These are phyloP conservation scores for Stephania japonica DNA, from an alignment of 164 flowering plant species.

Conservation along the genomic window DNA sequence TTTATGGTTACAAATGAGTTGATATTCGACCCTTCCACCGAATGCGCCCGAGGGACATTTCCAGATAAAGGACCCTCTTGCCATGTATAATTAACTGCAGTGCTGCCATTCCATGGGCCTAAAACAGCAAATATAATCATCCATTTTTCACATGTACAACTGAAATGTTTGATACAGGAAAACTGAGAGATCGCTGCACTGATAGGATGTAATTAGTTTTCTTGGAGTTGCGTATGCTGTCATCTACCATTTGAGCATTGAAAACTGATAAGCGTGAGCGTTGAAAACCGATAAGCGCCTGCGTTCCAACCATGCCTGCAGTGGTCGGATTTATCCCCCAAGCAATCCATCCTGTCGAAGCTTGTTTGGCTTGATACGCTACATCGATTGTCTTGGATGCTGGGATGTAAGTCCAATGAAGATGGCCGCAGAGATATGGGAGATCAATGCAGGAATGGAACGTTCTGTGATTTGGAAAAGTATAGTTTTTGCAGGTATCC, in stretches of 20 bases:
- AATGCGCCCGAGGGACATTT: slow-evolving; percentile 29
- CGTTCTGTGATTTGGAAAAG: slow-evolving; percentile 24
- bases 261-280: no score
- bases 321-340: slow-evolving; percentile 42
- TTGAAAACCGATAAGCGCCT: slow-evolving; percentile 34
- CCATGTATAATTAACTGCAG: slow-evolving; percentile 30
- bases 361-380: slow-evolving; percentile 44
- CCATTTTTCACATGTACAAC: slow-evolving; percentile 30
- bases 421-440: slow-evolving; percentile 34
- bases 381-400: slow-evolving; percentile 22
- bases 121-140: slow-evolving; percentile 34
- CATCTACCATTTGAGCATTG: slow-evolving; percentile 25
- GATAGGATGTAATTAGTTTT: slow-evolving; percentile 29
- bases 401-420: slow-evolving; percentile 43
- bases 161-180: slow-evolving; percentile 28
- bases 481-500: slow-evolving; percentile 33
- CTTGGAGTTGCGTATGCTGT: slow-evolving; percentile 28
- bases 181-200: slow-evolving; percentile 30
- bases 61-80: slow-evolving; percentile 27
- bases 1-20: slow-evolving; percentile 25
- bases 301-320: slow-evolving; percentile 37
- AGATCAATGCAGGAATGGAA: slow-evolving; percentile 42
- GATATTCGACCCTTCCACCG: slow-evolving; percentile 20
- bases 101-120: slow-evolving; percentile 28
- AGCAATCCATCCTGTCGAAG: slow-evolving; percentile 43